Conservation (phyloP, 306 rosid genomes). For the Cucurbita maxima region DNA sequence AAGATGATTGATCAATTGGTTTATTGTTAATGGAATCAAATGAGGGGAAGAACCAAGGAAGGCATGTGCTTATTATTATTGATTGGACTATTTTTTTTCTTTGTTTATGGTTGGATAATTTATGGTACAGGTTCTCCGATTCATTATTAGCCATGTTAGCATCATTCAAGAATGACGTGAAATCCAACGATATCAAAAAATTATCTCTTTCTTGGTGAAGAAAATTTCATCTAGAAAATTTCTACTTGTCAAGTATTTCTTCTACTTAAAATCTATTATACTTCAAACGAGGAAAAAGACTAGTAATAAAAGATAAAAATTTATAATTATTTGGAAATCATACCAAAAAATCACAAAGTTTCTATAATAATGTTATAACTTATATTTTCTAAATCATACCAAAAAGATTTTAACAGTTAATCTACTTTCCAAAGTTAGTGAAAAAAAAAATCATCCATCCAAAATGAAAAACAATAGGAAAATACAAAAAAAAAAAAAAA, state of each 20-base stretch:
- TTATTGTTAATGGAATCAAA: slow-evolving; percentile 8
- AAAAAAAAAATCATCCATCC: background rate
- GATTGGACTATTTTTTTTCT: background rate
- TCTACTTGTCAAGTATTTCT: background rate
- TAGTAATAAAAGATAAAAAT: background rate
- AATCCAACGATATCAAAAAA: no score
- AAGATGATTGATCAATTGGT: background rate
- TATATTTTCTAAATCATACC: background rate
- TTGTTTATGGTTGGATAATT: background rate
- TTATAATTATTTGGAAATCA: background rate
- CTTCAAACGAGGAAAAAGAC: background rate
- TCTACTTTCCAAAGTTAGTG: background rate
- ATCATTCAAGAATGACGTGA: no score
- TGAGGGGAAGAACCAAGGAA: slow-evolving; percentile 8
- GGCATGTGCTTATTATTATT: slow-evolving; percentile 7
- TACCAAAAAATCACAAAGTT: no score
- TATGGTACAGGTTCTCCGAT: no score
- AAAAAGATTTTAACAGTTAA: background rate
- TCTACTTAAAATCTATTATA: background rate
- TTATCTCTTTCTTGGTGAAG: no score
- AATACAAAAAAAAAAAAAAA: background rate
- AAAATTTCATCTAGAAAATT: background rate
- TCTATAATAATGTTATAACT: no score
- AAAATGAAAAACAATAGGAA: background rate
- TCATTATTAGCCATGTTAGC: no score